phyloP scores from a whole-genome alignment of 129 eudicot genomes.

The Artemisia argyi region DNA sequence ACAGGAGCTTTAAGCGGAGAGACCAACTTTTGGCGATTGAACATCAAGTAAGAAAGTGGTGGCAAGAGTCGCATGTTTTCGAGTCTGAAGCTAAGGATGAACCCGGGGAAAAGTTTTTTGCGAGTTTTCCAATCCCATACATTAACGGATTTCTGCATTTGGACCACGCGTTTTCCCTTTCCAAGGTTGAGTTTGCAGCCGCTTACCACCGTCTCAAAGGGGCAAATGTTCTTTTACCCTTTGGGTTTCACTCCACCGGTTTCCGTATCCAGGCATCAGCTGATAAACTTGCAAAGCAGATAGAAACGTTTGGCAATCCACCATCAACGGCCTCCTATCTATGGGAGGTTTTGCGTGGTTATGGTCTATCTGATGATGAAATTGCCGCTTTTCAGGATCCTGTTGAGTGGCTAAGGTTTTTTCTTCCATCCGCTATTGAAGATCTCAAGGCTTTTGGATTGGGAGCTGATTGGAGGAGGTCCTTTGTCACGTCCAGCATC shows the following conservation, averaged over 20 bases:
- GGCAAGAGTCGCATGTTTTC: constrained; percentile 68
- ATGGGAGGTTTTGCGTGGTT: constrained; percentile 90
- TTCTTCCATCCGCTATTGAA: constrained; percentile 83
- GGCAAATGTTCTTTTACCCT: constrained; percentile 79
- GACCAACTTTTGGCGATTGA: constrained; percentile 67
- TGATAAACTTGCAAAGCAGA: constrained; percentile 71
- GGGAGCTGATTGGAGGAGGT: constrained; percentile 87
- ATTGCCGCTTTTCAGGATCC: constrained; percentile 72
- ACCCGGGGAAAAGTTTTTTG: constrained; percentile 76
- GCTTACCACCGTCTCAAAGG: constrained; percentile 80
- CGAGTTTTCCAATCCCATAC: constrained; percentile 81
- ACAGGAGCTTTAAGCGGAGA: constrained; percentile 63
- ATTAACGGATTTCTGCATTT: constrained; percentile 82
- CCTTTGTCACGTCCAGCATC: constrained; percentile 70
- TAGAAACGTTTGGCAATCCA: constrained; percentile 66
- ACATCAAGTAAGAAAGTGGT: constrained; percentile 49
- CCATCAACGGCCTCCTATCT: constrained; percentile 71
- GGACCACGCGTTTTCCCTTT: constrained; percentile 83
- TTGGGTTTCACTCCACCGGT: constrained; percentile 86
- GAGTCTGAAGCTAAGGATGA: constrained; percentile 53
- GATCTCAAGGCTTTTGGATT: constrained; percentile 81
- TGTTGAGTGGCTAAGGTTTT: constrained; percentile 60
- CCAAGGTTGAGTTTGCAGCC: constrained; percentile 85
- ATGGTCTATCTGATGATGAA: constrained; percentile 72
- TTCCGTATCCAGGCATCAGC: constrained; percentile 93